Evolutionary conservation across 1,284 basidiomycete species (phyloP), one percentile per base, ranked within the genome.

Genomic region (Inonotus obliquus): DNA sequence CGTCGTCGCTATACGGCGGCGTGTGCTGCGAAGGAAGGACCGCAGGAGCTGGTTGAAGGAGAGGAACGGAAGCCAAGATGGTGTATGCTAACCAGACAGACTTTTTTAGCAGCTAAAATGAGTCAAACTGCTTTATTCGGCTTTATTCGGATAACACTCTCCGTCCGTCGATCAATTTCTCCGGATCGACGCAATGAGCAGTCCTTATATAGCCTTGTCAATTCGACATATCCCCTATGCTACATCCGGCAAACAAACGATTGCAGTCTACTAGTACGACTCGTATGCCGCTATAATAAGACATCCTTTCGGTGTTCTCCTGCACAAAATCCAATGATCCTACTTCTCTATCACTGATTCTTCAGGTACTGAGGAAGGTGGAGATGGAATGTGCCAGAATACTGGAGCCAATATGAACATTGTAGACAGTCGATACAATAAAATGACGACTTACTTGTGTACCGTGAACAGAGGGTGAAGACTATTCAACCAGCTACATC

Each of bases 381-480:
- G 78, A 73, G 54, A 81, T 73, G 13, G 75, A 75, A 68, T 80
- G 77, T 35, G 79, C 78, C 53, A 80, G 72, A 60, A 77, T 72
- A 63, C 80, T 81, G 23, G 54, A 51, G n/a, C 35, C 19, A 54
- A 58, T 2, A 23, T 21, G 38, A 37, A 10, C 17, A 52, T 44
- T 21, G 48, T 6, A 37, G 10, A 7, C 27, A 41, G 32, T 27
- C 11, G 39, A 27, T n/a, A n/a, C n/a, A 51, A 54, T 37, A 35
- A 11, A n/a, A 17, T 17, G 23, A n/a, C 27, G 27, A 57, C 66
- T 64, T 37, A 72, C 71, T 81, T 73, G 63, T 83, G 82, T 39
- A 84, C 76, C 13, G 80, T 80, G 64, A 81, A 84, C 27, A 83
- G 61, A 17, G 82, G 83, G 65, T 84, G 82, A 19, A 84, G 71